These are phyloP conservation scores for Petunia axillaris DNA, from an alignment of 257 asterid genomes.

Conservation along the genomic window DNA sequence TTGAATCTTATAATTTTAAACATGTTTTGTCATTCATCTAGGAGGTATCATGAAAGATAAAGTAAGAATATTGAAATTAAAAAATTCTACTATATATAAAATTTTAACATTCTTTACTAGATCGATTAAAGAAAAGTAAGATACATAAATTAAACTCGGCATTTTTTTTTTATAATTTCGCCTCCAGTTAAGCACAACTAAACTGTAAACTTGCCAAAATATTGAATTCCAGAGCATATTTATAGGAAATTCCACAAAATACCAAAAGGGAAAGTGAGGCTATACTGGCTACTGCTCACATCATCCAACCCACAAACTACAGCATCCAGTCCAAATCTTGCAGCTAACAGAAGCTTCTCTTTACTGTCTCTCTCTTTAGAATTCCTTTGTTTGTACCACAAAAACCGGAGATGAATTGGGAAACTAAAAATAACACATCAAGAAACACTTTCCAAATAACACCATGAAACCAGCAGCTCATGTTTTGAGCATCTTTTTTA, in stretches of 20 bases:
- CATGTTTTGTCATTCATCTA: too few species aligned
- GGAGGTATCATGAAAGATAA: too few species aligned
- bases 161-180: not conserved
- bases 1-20: too few species aligned
- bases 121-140: too few species aligned
- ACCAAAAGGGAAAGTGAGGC: conserved; percentile 41
- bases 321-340: conserved; percentile 71
- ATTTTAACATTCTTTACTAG: too few species aligned
- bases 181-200: not conserved
- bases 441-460: conserved; percentile 14
- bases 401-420: conserved; percentile 28
- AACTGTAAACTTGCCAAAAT: not conserved
- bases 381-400: conserved; percentile 3
- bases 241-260: not conserved
- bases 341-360: conserved; percentile 65
- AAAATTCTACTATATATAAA: too few species aligned
- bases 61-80: too few species aligned
- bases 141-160: too few species aligned
- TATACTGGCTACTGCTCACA: conserved; percentile 38
- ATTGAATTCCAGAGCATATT: not conserved
- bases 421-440: not conserved
- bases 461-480: conserved; percentile 44
- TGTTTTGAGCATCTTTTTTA: conserved; percentile 42
- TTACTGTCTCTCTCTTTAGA: conserved; percentile 38
- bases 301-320: conserved; percentile 30